Base-by-base conservation (phyloP, 2,329 filamentous ascomycete species). In the Onygena corvina region DNA sequence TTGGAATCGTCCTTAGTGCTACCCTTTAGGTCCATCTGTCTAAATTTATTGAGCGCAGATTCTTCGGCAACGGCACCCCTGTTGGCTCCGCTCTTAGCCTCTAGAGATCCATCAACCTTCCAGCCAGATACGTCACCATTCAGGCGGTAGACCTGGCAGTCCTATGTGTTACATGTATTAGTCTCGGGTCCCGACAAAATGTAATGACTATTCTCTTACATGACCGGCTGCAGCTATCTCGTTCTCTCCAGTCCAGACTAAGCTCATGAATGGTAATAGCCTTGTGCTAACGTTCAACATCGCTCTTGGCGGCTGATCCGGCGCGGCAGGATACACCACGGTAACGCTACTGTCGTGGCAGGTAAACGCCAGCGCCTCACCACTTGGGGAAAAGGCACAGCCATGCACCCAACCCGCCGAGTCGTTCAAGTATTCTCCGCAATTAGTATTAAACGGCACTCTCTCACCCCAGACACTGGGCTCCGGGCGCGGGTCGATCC, bases 1-100 rank as follows among this genome's bases (percentile, higher is more conserved):
- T 94, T 86, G 3, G 89, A 95, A 65, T 96, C 89, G 61, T 94
- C 88, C 63, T 86, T 86, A 50, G 76, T 73, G 70, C 94, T 94
- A 54, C 92, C 92, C 76, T 92, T 94, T 56, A 98, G 76, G 68
- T 98, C 92, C 92, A 98, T 96, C 72, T 95, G 89, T 61, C 81
- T 80, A 72, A 98, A 98, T 87, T 96, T 94, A 69, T 96, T 94
- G 65, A 95, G 73, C 20, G 92, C 92, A 56, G 85, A 92, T 66
- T 96, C 92, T 68, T 96, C 92, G 27, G 84, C 77, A 52, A 73
- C 71, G 51, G 76, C 80, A 1, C 68, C 71, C 49, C 74, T 65
- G 35, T 77, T 82, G 23, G 76, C 72, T 3, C 76, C 71, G 46
- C 77, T 74, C 69, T 89, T 88, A 45, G 73, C 72, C 70, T 95